These are phyloP conservation scores for Emmonsia crescens DNA, from an alignment of 2,329 filamentous ascomycete species.

Conservation along the genomic window DNA sequence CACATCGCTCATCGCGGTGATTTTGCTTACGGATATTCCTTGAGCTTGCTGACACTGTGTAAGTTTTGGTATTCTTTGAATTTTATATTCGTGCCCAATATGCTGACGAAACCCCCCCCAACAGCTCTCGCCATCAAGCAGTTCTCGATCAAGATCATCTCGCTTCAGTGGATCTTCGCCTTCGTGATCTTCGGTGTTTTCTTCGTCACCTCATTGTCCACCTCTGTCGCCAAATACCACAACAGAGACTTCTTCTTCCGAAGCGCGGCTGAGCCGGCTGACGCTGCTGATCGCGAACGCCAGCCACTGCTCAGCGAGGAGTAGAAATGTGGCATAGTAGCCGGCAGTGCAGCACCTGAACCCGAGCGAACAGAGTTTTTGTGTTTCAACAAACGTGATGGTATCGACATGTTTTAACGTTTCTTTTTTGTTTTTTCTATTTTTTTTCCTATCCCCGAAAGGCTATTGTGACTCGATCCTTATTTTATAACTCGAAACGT, in stretches of 20 bases:
- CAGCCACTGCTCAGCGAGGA: slow-evolving; percentile 42
- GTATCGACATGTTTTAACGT: neutral
- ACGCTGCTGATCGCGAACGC: slow-evolving; percentile 42
- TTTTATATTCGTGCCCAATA: neutral
- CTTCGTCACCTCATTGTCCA: slow-evolving; percentile 53
- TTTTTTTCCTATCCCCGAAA: neutral
- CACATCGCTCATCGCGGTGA: slow-evolving; percentile 67
- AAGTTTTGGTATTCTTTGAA: slow-evolving; percentile 20
- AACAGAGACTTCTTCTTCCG: slow-evolving; percentile 28
- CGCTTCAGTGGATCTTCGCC: slow-evolving; percentile 87
- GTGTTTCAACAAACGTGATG: neutral
- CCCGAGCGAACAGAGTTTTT: neutral
- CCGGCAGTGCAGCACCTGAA: neutral
- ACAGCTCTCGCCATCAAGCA: slow-evolving; percentile 63
- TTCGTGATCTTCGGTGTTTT: slow-evolving; percentile 70
- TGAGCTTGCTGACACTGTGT: slow-evolving; percentile 63
- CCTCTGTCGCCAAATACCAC: slow-evolving; percentile 25
- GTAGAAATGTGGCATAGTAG: slow-evolving; percentile 8
- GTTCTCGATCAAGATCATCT: slow-evolving; percentile 59
- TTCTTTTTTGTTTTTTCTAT: neutral
- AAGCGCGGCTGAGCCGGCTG: slow-evolving; percentile 20
- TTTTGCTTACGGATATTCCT: slow-evolving; percentile 65
- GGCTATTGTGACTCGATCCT: neutral
- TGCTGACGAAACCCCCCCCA: slow-evolving; percentile 7
- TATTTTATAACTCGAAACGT: neutral